Percentiles rank a stretch among this genome's conserved stretches.
phyloP scores from a whole-genome alignment of 257 asterid genomes.

The Cynanchum wilfordii region DNA sequence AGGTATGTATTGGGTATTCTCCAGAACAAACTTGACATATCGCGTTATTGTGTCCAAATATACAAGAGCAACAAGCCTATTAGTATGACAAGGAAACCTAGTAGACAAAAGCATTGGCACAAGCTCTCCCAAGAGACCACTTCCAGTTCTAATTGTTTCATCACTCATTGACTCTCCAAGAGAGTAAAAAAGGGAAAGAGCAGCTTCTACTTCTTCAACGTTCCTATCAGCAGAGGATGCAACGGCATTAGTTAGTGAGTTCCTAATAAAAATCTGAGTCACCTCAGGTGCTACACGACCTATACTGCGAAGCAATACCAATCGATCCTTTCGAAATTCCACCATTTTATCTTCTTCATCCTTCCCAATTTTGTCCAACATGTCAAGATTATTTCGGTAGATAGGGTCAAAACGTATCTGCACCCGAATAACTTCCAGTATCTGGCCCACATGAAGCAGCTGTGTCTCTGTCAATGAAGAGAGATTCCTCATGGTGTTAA shows the following conservation, averaged over 20 bases:
- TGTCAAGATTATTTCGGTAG: constrained; percentile 61
- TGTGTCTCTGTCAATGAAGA: constrained; percentile 63
- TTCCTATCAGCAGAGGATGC: constrained; percentile 59
- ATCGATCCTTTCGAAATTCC: constrained; percentile 82
- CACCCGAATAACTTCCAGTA: constrained; percentile 67
- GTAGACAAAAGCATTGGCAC: constrained; percentile 78
- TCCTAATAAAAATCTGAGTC: constrained; percentile 70
- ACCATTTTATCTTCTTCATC: constrained; percentile 92
- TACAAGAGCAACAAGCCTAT: constrained; percentile 83
- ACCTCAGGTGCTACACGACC: constrained; percentile 89
- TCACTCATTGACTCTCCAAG: constrained; percentile 80
- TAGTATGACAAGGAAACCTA: constrained; percentile 83
- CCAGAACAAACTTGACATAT: constrained; percentile 70
- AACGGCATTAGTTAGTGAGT: constrained; percentile 57
- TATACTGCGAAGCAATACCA: constrained; percentile 65
- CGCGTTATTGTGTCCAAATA: constrained; percentile 84
- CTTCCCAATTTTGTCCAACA: constrained; percentile 73
- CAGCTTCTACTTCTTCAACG: constrained; percentile 91
- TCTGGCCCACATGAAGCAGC: constrained; percentile 64
- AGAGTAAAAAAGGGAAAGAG: constrained; percentile 82
- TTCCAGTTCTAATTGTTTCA: constrained; percentile 59
- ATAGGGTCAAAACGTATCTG: constrained; percentile 63
- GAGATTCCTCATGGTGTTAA: constrained; percentile 73
- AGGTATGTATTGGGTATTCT: constrained; percentile 76
- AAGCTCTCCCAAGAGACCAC: constrained; percentile 66